Percentiles rank a stretch among this genome's conserved stretches.
Evolutionary conservation across 768 basidiomycete species (phyloP).

Genomic region (Auriscalpium orientale): DNA sequence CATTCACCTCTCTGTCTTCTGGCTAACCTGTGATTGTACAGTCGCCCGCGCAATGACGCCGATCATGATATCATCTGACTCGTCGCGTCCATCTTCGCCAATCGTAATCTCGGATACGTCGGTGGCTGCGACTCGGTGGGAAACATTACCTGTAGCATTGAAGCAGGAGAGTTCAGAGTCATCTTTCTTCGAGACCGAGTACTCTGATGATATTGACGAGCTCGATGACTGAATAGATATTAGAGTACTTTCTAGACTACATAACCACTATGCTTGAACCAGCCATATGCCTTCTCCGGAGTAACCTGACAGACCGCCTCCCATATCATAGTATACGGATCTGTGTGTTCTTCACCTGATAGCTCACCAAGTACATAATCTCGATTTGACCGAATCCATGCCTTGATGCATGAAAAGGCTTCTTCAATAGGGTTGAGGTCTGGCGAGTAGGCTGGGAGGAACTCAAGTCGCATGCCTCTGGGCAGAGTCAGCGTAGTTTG

Average conservation of each 20-base stretch:
- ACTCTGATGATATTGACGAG: too few relatives aligned
- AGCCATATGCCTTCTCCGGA: background rate
- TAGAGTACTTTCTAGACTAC: background rate
- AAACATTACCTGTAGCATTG: background rate
- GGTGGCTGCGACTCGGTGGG: background rate
- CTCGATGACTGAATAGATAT: background rate
- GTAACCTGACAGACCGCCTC: background rate
- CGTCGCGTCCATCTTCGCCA: background rate
- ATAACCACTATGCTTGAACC: background rate
- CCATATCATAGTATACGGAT: background rate
- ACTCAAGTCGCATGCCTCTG: slow-evolving; percentile 18
- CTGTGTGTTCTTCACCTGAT: background rate
- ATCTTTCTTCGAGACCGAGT: background rate
- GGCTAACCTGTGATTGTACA: too few relatives aligned
- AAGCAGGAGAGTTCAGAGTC: too few relatives aligned
- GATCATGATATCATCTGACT: background rate
- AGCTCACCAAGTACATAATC: slow-evolving; percentile 7
- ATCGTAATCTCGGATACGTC: background rate
- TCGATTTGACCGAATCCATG: slow-evolving; percentile 13
- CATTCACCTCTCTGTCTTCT: too few relatives aligned
- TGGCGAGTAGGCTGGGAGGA: slow-evolving; percentile 21
- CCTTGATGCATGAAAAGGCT: slow-evolving; percentile 21
- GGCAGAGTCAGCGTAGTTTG: background rate
- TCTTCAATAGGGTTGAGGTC: slow-evolving; percentile 24
- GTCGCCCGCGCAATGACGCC: background rate